Conservation (phyloP, 2,329 filamentous ascomycete species). For the Cladobotryum mycophilum region DNA sequence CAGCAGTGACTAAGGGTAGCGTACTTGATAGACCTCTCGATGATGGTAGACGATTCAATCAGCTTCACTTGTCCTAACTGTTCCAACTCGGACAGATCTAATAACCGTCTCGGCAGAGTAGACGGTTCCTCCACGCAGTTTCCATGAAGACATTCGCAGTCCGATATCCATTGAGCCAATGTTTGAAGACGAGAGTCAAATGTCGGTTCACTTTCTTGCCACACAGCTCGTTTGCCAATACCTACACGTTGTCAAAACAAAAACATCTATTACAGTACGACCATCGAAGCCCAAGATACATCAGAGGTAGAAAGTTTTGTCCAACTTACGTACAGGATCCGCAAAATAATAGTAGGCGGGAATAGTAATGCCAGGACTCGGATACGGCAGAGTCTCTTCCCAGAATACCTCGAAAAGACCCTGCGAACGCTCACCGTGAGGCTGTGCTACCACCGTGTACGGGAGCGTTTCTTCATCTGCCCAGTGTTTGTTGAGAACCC, state of each 20-base stretch:
- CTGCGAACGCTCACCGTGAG: not conserved
- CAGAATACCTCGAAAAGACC: not conserved
- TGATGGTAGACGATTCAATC: not conserved
- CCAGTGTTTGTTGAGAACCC: not conserved
- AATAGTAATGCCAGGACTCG: not conserved
- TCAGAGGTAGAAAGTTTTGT: not conserved
- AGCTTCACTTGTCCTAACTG: not conserved
- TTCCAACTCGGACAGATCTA: not conserved
- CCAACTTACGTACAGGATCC: not conserved
- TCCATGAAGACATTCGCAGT: not conserved
- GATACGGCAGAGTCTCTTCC: not conserved
- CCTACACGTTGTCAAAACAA: not conserved
- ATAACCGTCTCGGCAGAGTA: not conserved
- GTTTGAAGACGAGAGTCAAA: not conserved
- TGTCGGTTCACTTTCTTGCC: not conserved
- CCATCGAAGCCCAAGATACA: too few species aligned
- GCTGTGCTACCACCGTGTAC: not conserved
- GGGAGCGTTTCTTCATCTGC: not conserved
- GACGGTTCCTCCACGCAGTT: not conserved
- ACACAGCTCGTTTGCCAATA: not conserved
- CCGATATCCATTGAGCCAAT: not conserved
- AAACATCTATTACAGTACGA: too few species aligned
- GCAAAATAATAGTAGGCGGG: not conserved
- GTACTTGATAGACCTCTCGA: not conserved
- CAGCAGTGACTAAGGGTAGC: slow-evolving; percentile 11